Conservation (phyloP, 129 eudicot species). For the Rutidosis leptorrhynchoides region DNA sequence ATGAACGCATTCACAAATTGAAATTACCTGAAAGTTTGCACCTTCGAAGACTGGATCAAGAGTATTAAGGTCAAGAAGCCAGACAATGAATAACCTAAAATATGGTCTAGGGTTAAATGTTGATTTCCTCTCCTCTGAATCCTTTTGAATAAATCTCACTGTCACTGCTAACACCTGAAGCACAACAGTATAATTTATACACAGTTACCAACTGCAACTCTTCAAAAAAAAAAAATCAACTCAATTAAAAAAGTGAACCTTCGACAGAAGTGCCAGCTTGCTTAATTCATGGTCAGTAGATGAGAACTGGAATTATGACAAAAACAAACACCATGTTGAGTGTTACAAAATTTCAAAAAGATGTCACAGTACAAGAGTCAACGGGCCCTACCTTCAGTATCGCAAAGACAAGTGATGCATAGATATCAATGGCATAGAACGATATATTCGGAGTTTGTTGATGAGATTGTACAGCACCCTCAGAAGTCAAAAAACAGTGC, state of each 20-base stretch:
- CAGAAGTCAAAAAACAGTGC: slow-evolving; percentile 69
- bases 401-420: slow-evolving; percentile 74
- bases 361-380: background rate
- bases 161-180: slow-evolving; percentile 77
- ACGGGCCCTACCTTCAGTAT: slow-evolving; percentile 64
- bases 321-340: slow-evolving; percentile 8
- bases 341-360: background rate
- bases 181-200: slow-evolving; percentile 1
- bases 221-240: background rate
- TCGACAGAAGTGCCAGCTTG: slow-evolving; percentile 65
- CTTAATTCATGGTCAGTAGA: slow-evolving; percentile 80
- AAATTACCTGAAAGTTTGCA: slow-evolving; percentile 77
- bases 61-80: slow-evolving; percentile 79
- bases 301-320: slow-evolving; percentile 51
- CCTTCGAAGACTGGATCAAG: slow-evolving; percentile 92
- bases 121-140: slow-evolving; percentile 74
- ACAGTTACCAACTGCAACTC: slow-evolving; percentile 39
- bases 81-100: slow-evolving; percentile 82
- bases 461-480: slow-evolving; percentile 60
- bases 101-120: slow-evolving; percentile 93
- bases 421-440: slow-evolving; percentile 90
- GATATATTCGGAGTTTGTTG: slow-evolving; percentile 74
- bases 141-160: slow-evolving; percentile 72
- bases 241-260: slow-evolving; percentile 39
- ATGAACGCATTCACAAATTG: background rate